Percentiles rank a stretch among this genome's conserved stretches.
phyloP scores from a whole-genome alignment of 306 rosid species.

The Corylus americana region DNA sequence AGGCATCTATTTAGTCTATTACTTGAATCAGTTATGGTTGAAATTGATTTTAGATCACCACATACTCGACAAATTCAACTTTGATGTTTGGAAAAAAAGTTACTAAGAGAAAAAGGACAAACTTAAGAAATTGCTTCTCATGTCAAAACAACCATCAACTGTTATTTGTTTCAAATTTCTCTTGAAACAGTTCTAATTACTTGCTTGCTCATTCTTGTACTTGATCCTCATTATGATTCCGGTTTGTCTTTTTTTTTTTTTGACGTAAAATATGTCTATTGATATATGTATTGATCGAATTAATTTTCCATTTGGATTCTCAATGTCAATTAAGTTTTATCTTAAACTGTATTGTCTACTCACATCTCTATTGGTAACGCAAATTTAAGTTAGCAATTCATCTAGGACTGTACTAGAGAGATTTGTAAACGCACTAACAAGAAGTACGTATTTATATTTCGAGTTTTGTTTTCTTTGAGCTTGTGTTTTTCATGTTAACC shows the following conservation, averaged over 20 bases:
- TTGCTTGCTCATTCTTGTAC: neutral
- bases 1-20: slow-evolving; percentile 15
- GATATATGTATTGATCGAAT: neutral
- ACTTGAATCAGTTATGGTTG: neutral
- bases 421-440: no score
- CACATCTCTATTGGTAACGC: no score
- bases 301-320: neutral
- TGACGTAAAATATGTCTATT: neutral
- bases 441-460: no score
- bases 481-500: no score
- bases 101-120: neutral
- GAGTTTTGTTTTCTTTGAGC: no score
- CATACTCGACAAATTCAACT: slow-evolving; percentile 6
- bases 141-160: neutral
- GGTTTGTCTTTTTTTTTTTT: neutral
- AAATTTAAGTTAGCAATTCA: no score
- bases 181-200: neutral
- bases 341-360: no score
- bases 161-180: neutral
- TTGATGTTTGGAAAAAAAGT: slow-evolving; percentile 15
- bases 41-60: slow-evolving; percentile 10
- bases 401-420: no score
- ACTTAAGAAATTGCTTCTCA: neutral
- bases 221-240: neutral
- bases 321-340: neutral